A percentile compares a stretch with the other conserved stretches of the same genome.
Conservation (phyloP, 2,329 filamentous ascomycete genomes). For the Tolypocladium sp. region DNA sequence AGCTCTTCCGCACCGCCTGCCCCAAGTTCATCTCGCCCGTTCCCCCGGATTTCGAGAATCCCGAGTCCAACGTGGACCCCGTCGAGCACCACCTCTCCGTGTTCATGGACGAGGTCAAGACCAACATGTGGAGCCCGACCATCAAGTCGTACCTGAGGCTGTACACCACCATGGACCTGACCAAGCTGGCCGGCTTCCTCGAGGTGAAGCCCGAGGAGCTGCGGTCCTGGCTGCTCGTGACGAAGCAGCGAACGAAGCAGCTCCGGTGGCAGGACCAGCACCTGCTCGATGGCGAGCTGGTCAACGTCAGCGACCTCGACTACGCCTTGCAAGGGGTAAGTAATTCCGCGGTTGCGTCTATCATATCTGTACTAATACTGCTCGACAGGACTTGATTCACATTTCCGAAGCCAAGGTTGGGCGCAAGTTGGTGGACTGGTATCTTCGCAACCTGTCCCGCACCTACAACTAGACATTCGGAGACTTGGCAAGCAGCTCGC, state of each 20-base stretch:
- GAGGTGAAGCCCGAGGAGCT: slow-evolving; percentile 96
- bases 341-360: slow-evolving; percentile 20
- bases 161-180: slow-evolving; percentile 98
- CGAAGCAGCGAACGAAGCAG: slow-evolving; percentile 98
- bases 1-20: slow-evolving; percentile 95
- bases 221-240: slow-evolving; percentile 86
- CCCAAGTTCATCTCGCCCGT: slow-evolving; percentile 99
- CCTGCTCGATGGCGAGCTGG: slow-evolving; percentile 82
- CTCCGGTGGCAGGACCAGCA: slow-evolving; percentile 84
- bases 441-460: slow-evolving; percentile 89
- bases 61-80: slow-evolving; percentile 89
- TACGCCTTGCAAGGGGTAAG: slow-evolving; percentile 90
- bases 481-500: not conserved
- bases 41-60: slow-evolving; percentile 95
- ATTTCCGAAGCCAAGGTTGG: slow-evolving; percentile 98
- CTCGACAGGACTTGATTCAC: slow-evolving; percentile 77
- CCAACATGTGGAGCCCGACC: slow-evolving; percentile 95
- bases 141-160: slow-evolving; percentile 98
- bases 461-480: slow-evolving; percentile 57
- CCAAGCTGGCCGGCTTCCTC: slow-evolving; percentile 95
- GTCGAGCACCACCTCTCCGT: slow-evolving; percentile 94
- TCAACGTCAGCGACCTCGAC: slow-evolving; percentile 91
- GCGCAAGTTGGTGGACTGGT: slow-evolving; percentile 96
- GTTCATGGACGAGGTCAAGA: slow-evolving; percentile 99
- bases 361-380: slow-evolving; percentile 11